Evolutionary conservation across 345 rosid species (phyloP), one percentile per base, ranked within the genome.

Genomic region (Raphanus sativus): DNA sequence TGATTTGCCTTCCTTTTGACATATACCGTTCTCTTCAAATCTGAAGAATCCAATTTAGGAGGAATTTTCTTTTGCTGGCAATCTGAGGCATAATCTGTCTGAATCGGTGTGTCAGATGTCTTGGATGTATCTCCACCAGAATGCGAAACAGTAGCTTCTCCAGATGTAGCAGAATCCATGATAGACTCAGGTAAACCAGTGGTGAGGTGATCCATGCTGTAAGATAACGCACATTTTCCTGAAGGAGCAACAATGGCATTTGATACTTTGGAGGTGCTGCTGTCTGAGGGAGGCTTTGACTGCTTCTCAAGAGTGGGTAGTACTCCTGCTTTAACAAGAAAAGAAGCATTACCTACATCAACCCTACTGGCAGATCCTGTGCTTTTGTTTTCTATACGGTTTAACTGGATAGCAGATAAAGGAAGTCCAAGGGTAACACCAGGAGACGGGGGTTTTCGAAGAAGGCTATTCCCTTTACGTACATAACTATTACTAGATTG

Each of bases 401-500:
- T 84, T 77, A 86, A 78, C 81, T 76, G 83, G 76, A 67, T 48
- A 52, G 78, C 82, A 72, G 89, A 72, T 38, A 88, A 80, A 81
- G 81, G 77, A 38, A 69, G 73, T 70, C 84, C 81, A 76, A 56
- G 81, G 61, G 85, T 60, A 72, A 76, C 75, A 69, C 84, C 78
- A 76, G 70, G 84, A 73, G 89, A 77, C 3, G 71, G 70, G 36
- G 94, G 82, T 74, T 90, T 87, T 77, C 98, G 88, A 65, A 92
- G 94, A 83, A 95, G 94, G 81, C 97, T 92, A 82, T 90, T 95
- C 66, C 98, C 97, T 84, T 95, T 95, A 60, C 98, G 93, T 76
- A 95, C 75, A 58, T 95, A 95, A 65, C 86, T 84, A 76, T 66
- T 60, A 56, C 73, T 81, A 63, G 62, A 54, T 73, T 77, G 79